phyloP scores from a whole-genome alignment of 805 yeast genomes.

The Starmerella powellii region DNA sequence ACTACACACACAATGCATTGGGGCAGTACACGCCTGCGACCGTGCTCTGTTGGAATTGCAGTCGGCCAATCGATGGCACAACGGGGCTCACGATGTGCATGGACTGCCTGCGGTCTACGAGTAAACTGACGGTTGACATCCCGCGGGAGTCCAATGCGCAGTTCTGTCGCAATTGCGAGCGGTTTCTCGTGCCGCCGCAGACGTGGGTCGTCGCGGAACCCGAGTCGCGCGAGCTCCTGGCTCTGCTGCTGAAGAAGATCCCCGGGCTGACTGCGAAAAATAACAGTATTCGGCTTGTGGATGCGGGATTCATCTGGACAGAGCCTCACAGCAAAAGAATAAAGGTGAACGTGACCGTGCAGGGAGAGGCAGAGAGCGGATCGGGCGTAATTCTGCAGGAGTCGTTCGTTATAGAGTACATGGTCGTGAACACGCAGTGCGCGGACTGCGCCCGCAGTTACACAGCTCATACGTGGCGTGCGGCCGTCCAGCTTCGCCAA shows the following conservation, averaged over 20 bases:
- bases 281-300: constrained; percentile 73
- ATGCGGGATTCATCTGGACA: constrained; percentile 92
- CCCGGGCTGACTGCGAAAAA: constrained; percentile 51
- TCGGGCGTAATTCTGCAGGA: constrained; percentile 69
- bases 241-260: constrained; percentile 75
- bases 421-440: constrained; percentile 93
- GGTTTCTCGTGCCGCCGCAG: constrained; percentile 86
- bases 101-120: constrained; percentile 89
- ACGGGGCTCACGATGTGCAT: constrained; percentile 85
- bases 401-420: constrained; percentile 81
- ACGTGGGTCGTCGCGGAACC: constrained; percentile 87
- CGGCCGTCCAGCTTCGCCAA: constrained; percentile 91
- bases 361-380: constrained; percentile 86
- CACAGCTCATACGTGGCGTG: constrained; percentile 92
- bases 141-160: constrained; percentile 80
- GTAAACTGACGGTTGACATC: constrained; percentile 85
- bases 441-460: constrained; percentile 92
- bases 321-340: constrained; percentile 95
- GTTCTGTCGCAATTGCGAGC: constrained; percentile 93
- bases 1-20: constrained; percentile 1
- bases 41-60: constrained; percentile 95
- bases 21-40: constrained; percentile 44
- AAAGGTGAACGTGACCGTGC: constrained; percentile 75
- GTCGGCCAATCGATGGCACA: constrained; percentile 95
- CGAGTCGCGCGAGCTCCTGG: constrained; percentile 85